These are phyloP conservation scores for Patellifolia procumbens DNA, from an alignment of 179 eudicot genomes.

Conservation along the genomic window DNA sequence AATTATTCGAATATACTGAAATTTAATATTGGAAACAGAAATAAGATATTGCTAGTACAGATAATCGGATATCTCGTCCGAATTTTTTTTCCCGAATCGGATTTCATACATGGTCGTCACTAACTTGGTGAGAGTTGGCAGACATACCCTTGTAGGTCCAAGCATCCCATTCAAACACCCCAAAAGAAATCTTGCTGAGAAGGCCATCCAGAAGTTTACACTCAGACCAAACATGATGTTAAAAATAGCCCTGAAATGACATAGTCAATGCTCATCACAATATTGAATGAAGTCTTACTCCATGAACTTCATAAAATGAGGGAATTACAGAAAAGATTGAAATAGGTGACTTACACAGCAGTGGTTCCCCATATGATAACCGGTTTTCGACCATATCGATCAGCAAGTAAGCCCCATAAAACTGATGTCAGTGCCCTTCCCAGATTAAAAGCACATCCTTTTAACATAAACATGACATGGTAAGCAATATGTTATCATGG, in stretches of 20 bases:
- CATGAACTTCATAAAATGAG: background rate
- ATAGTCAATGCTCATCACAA: background rate
- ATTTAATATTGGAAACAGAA: no score
- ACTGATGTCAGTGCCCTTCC: conserved; percentile 80
- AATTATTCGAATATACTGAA: no score
- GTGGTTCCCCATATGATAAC: conserved; percentile 59
- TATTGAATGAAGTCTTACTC: background rate
- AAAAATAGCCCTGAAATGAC: conserved; percentile 56
- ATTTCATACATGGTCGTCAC: background rate
- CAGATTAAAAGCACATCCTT: conserved; percentile 72
- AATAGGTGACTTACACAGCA: conserved; percentile 44
- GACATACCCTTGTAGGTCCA: conserved; percentile 70
- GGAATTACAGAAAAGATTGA: background rate
- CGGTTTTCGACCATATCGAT: conserved; percentile 87
- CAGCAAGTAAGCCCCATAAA: conserved; percentile 80
- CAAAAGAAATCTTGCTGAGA: conserved; percentile 64
- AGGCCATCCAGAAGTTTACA: conserved; percentile 74
- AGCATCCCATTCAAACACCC: conserved; percentile 65
- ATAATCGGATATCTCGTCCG: no score
- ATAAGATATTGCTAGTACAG: background rate
- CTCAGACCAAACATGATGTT: conserved; percentile 83
- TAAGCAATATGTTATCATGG: background rate
- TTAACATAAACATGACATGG: conserved; percentile 3
- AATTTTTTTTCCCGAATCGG: background rate
- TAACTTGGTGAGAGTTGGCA: no score